A percentile compares a stretch with the other conserved stretches of the same genome.
Conservation (phyloP, 441 rosid genomes). For the Flueggea neowawraea region DNA sequence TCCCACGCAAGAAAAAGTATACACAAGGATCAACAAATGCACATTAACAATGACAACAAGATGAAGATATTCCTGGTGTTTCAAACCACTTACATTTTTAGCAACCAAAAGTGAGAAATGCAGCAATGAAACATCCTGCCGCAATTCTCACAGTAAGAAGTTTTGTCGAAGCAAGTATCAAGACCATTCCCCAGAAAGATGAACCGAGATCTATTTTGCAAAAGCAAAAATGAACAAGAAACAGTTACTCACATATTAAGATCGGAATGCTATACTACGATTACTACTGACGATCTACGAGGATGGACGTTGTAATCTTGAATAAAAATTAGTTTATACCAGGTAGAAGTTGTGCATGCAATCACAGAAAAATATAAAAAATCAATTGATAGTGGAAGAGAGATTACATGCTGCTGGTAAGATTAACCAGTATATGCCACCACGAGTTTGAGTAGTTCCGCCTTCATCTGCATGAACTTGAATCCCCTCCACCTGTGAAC, state of each 20-base stretch:
- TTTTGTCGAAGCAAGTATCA: slow-evolving; percentile 91
- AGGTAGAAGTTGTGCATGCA: not conserved
- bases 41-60: not conserved
- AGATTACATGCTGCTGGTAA: slow-evolving; percentile 93
- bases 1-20: no score
- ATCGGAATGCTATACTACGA: no score
- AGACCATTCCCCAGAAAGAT: slow-evolving; percentile 96
- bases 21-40: no score
- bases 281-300: no score
- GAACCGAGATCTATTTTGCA: slow-evolving; percentile 77
- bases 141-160: slow-evolving; percentile 83
- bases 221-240: not conserved
- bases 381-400: slow-evolving; percentile 9
- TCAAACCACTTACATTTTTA: slow-evolving; percentile 63
- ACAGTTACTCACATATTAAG: no score
- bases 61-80: not conserved
- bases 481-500: slow-evolving; percentile 81
- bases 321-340: not conserved
- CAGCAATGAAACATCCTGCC: slow-evolving; percentile 75
- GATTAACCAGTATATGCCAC: slow-evolving; percentile 89
- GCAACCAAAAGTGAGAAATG: slow-evolving; percentile 79
- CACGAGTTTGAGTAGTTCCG: slow-evolving; percentile 81
- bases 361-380: not conserved
- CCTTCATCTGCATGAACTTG: slow-evolving; percentile 93
- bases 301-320: no score